Evolutionary conservation across 1,284 basidiomycete species (phyloP), one percentile per base, ranked within the genome.

Genomic region (Athelia psychrophila): DNA sequence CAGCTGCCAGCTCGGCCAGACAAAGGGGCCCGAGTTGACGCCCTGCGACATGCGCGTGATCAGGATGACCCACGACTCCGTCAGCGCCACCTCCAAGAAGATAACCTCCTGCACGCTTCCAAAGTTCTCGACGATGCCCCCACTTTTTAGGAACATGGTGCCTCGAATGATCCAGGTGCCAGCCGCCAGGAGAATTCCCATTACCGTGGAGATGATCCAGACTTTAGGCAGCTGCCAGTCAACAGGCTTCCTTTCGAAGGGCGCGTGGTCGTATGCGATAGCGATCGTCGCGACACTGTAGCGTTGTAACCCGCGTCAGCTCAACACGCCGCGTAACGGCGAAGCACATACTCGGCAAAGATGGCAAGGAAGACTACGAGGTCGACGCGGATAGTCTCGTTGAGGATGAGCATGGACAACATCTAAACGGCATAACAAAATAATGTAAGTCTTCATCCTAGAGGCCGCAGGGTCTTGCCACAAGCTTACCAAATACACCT

Each of bases 181-280:
- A 48, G 65, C 75, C 33, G 75, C 75, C 30, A 78, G 71, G 3
- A 77, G 54, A 9, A 75, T 32, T 9, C 71, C 71, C 54, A 74
- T 58, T 53, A 77, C 65, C 46, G 74, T 72, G 27, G 74, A 76
- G 60, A 80, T 74, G 60, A 79, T 69, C 78, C 78, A 80, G 48
- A 80, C 76, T 68, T 78, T 79, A 36, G 79, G 77, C 48, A 80
- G 61, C 62, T 81, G 78, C 79, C 79, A 81, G 61, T 81, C 78
- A 54, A 81, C 79, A 12, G 79, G 79, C 50, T 67, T 59, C 49
- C 66, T 64, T 18, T 76, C 72, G 58, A 70, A 73, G 12, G 77
- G 77, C 10, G 79, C 78, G 56, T 72, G 73, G 63, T 74, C 74
- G 60, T 80, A 78, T 33, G 77, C 77, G 50, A 79, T 76, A 40